phyloP scores from a whole-genome alignment of 2,329 filamentous ascomycete species.

The Coniochaeta sp. region DNA sequence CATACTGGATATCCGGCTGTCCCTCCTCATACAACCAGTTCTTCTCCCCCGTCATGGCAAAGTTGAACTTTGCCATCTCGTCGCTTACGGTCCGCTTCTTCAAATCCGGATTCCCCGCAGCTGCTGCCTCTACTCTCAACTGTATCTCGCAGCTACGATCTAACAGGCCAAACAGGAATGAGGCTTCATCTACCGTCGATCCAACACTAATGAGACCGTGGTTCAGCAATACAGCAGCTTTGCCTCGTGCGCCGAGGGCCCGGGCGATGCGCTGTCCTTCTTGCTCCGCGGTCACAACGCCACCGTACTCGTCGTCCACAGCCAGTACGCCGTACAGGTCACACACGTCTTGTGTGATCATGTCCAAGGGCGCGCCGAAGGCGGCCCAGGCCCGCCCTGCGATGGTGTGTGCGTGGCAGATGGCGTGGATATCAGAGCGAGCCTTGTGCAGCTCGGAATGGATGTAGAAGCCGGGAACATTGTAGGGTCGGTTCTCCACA shows the following conservation, averaged over 20 bases:
- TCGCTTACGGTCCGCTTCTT: conserved; percentile 30
- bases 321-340: conserved; percentile 55
- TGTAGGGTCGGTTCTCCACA: neutral
- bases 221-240: conserved; percentile 59
- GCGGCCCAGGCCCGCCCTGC: conserved; percentile 61
- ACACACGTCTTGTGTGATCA: conserved; percentile 62
- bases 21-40: conserved; percentile 36
- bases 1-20: conserved; percentile 35
- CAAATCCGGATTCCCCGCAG: conserved; percentile 30
- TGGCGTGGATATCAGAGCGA: neutral
- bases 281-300: conserved; percentile 48
- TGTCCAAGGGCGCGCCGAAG: conserved; percentile 58
- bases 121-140: conserved; percentile 56
- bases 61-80: conserved; percentile 30
- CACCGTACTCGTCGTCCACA: conserved; percentile 49
- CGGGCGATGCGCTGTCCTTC: conserved; percentile 58
- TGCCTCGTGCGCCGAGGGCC: conserved; percentile 49
- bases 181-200: conserved; percentile 64
- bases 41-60: conserved; percentile 31
- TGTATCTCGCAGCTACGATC: conserved; percentile 63
- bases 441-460: conserved; percentile 31
- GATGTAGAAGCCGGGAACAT: neutral
- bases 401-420: conserved; percentile 20
- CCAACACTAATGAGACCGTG: conserved; percentile 67
- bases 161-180: conserved; percentile 59